Percentiles rank a stretch among this genome's conserved stretches.
These are phyloP conservation scores for Globisporangium cystogenes DNA, from an alignment of 352 stramenopile species.

Conservation along the genomic window DNA sequence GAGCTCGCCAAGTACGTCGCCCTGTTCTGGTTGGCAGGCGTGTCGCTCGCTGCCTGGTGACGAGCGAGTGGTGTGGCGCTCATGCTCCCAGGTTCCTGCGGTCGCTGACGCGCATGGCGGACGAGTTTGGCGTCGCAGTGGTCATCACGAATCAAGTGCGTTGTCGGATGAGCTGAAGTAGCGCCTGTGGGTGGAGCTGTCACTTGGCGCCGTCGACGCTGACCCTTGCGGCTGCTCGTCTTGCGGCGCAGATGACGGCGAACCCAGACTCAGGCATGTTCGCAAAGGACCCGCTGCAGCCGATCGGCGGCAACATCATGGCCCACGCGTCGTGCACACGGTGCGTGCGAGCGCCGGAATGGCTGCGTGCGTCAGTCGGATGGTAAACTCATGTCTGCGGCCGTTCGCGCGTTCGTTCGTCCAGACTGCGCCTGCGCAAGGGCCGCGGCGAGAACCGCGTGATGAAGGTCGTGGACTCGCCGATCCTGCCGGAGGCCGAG, in stretches of 20 bases:
- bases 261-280: conserved; percentile 90
- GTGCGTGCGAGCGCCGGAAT: conserved; percentile 25
- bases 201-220: background rate
- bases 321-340: conserved; percentile 77
- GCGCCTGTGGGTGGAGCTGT: background rate
- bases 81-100: conserved; percentile 89
- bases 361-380: background rate
- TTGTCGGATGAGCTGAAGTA: too few relatives aligned
- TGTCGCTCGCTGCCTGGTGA: background rate
- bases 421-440: conserved; percentile 93
- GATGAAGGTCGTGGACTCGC: conserved; percentile 96
- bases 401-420: background rate
- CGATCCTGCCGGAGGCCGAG: conserved; percentile 97
- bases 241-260: conserved; percentile 63
- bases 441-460: conserved; percentile 97
- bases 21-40: too few relatives aligned
- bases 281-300: conserved; percentile 85
- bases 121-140: conserved; percentile 99
- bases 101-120: conserved; percentile 94
- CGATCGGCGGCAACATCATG: conserved; percentile 91
- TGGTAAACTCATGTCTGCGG: background rate
- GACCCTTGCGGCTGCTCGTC: background rate
- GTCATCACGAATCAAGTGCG: conserved; percentile 86
- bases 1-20: conserved; percentile 71
- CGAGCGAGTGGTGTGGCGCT: conserved; percentile 4